These are phyloP conservation scores for Aspergillus sp. DNA, from an alignment of 2,329 filamentous ascomycete genomes.

Conservation along the genomic window DNA sequence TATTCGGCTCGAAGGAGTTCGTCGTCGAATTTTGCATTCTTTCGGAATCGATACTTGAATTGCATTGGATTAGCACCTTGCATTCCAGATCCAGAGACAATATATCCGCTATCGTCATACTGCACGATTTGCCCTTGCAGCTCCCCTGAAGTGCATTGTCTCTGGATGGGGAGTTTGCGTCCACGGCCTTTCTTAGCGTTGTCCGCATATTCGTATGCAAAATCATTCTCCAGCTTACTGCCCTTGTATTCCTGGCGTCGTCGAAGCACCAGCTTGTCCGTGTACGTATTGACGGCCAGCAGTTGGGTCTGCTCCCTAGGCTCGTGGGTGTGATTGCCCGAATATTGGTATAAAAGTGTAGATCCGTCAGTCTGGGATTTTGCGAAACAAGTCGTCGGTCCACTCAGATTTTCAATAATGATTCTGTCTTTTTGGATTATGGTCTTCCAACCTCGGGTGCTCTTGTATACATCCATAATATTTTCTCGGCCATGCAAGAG, in stretches of 20 bases:
- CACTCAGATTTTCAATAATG: constrained; percentile 46
- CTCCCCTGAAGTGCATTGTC: constrained; percentile 48
- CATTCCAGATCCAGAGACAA: constrained; percentile 53
- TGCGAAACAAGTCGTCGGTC: constrained; percentile 50
- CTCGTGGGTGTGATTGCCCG: constrained; percentile 43
- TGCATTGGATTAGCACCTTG: constrained; percentile 51
- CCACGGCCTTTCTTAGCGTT: background rate
- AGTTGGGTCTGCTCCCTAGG: constrained; percentile 43
- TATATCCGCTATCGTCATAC: constrained; percentile 53
- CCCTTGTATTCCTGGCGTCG: constrained; percentile 46
- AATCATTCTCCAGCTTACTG: constrained; percentile 44
- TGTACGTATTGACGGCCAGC: constrained; percentile 49
- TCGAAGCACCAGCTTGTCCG: constrained; percentile 44
- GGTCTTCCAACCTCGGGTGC: constrained; percentile 41
- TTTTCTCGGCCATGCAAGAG: constrained; percentile 50
- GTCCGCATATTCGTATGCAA: constrained; percentile 45
- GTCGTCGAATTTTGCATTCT: constrained; percentile 53
- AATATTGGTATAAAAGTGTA: constrained; percentile 41
- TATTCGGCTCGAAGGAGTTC: constrained; percentile 57
- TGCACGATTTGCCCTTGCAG: constrained; percentile 47
- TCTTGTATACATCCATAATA: constrained; percentile 25
- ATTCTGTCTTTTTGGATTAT: constrained; percentile 46
- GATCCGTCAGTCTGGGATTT: constrained; percentile 34
- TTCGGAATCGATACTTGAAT: constrained; percentile 56
- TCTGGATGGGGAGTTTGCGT: constrained; percentile 44